These are phyloP conservation scores for Parafenestella ontariensis DNA, from an alignment of 2,329 filamentous ascomycete species.

Conservation along the genomic window DNA sequence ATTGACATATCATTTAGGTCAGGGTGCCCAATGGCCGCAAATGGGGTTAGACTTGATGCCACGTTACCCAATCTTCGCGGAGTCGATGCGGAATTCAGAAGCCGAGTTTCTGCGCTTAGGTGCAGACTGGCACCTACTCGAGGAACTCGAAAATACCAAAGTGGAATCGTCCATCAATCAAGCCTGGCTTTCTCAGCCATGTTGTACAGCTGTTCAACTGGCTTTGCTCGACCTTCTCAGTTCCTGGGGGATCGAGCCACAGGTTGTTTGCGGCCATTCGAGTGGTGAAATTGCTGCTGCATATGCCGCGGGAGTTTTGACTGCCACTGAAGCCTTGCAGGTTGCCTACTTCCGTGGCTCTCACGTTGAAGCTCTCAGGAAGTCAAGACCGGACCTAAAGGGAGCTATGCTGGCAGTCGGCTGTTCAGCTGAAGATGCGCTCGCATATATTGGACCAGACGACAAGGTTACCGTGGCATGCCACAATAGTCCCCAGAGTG, in stretches of 20 bases:
- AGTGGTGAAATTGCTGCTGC: constrained; percentile 34
- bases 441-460: not conserved
- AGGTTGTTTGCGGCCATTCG: constrained; percentile 27
- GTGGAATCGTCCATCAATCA: too few relatives aligned
- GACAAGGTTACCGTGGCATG: not conserved
- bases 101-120: too few relatives aligned
- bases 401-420: not conserved
- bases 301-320: constrained; percentile 19
- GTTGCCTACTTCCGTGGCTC: not conserved
- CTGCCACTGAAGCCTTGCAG: not conserved
- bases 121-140: too few relatives aligned
- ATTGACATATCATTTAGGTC: too few relatives aligned
- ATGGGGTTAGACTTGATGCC: too few relatives aligned
- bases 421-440: not conserved
- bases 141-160: too few relatives aligned
- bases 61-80: too few relatives aligned
- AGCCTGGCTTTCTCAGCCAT: constrained; percentile 29
- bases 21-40: too few relatives aligned
- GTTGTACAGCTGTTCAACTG: constrained; percentile 33
- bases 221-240: constrained; percentile 17
- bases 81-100: too few relatives aligned
- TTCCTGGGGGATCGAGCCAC: constrained; percentile 17
- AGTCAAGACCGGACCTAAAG: not conserved
- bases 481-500: not conserved
- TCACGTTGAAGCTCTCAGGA: not conserved